These are phyloP conservation scores for Monilinia fructigena DNA, from an alignment of 2,329 filamentous ascomycete species.

Conservation along the genomic window DNA sequence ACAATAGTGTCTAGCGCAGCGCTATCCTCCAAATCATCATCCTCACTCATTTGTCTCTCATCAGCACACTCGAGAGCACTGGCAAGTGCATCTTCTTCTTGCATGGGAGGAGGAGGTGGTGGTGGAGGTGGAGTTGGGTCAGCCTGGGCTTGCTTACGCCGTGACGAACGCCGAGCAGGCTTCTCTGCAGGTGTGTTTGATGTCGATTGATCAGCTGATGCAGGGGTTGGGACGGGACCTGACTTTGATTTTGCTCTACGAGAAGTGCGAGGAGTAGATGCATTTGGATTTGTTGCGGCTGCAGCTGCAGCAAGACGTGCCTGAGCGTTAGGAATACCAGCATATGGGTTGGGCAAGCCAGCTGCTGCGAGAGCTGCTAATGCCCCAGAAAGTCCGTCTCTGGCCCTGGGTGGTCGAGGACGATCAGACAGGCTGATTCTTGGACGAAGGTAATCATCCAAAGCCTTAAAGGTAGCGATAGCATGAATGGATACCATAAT, in stretches of 20 bases:
- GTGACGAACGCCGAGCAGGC: slow-evolving; percentile 60
- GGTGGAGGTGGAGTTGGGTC: slow-evolving; percentile 53
- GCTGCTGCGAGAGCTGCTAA: slow-evolving; percentile 77
- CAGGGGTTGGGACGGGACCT: slow-evolving; percentile 44
- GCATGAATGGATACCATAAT: slow-evolving; percentile 99
- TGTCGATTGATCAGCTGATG: slow-evolving; percentile 43
- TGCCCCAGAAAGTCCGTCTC: slow-evolving; percentile 63
- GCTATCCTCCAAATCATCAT: slow-evolving; percentile 63
- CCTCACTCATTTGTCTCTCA: slow-evolving; percentile 77
- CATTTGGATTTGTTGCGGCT: slow-evolving; percentile 43
- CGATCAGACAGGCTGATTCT: slow-evolving; percentile 80
- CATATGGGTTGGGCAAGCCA: slow-evolving; percentile 54
- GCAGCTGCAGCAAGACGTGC: slow-evolving; percentile 35
- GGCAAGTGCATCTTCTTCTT: slow-evolving; percentile 60
- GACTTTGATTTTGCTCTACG: slow-evolving; percentile 48
- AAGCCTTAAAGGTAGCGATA: slow-evolving; percentile 93
- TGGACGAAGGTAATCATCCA: slow-evolving; percentile 93
- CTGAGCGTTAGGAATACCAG: slow-evolving; percentile 35
- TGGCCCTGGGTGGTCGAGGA: slow-evolving; percentile 58
- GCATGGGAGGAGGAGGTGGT: slow-evolving; percentile 52
- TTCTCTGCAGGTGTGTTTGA: slow-evolving; percentile 56
- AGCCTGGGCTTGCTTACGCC: slow-evolving; percentile 55
- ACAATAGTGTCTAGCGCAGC: slow-evolving; percentile 80
- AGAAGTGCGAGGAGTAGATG: slow-evolving; percentile 41
- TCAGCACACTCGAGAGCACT: slow-evolving; percentile 88